Evolutionary conservation across 73 alveolate genomes (phyloP), one percentile per base, ranked within the genome.

Genomic region (Uronychia binucleata): DNA sequence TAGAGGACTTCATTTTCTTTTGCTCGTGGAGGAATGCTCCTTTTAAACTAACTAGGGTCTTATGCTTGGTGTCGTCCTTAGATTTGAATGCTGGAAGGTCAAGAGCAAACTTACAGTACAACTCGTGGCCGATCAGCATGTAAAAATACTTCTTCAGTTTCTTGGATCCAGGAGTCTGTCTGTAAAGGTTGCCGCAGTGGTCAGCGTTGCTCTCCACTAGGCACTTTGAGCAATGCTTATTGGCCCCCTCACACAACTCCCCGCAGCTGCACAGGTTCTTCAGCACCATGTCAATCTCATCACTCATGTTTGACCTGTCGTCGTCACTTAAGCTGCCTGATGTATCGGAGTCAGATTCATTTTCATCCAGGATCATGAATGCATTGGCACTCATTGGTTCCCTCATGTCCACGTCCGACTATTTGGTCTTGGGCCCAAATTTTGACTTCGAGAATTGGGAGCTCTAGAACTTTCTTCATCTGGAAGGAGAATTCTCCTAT

Each of bases 11-110:
- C 60, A 79, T 89, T 46, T 83, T 82, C 27, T 29, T 58, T 32
- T 88, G 86, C 31, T 76, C 79, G 34, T 88, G 82, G 30, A 88
- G 26, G 30, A 59, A 82, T 1, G 76, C 89, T 27, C 90, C 89
- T 26, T 59, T 86, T 28, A 88, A 35, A 57, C 58, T 76, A 31
- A 79, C 67, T 86, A 83, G 75, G 60, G 88, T 84, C 79, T 88
- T 88, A 74, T 88, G 94, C 79, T 83, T 88, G 1, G 30, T 26
- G n/a, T 88, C 91, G n/a, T 84, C 87, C 76, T 79, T 34, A 30
- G 32, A 5, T 32, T 88, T 83, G 67, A 74, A 84, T 5, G 91
- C 90, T 83, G 75, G n/a, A 1, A 25, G 31, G 77, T 5, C 27
- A 31, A 35, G 84, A 46, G 13, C 13, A 82, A n/a, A n/a, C 77